These are phyloP conservation scores for Penicillium angulare DNA, from an alignment of 495 filamentous ascomycete species.

Conservation along the genomic window DNA sequence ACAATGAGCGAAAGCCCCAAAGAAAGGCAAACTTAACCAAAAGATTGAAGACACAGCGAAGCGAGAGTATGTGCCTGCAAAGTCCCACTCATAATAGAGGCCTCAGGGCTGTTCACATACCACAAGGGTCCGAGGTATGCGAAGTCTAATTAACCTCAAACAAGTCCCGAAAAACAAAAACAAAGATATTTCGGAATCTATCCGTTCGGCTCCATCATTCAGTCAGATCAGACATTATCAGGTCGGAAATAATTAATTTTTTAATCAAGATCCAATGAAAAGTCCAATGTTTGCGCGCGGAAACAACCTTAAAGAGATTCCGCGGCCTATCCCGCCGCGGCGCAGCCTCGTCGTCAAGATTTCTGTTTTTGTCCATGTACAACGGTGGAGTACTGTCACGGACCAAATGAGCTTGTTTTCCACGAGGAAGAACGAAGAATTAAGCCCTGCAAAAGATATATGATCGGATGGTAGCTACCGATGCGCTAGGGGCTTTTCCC, in stretches of 20 bases:
- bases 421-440: background rate
- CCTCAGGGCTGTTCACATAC: too few species aligned
- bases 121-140: too few species aligned
- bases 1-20: too few species aligned
- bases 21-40: too few species aligned
- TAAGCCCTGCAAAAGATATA: background rate
- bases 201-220: background rate
- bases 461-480: background rate
- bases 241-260: background rate
- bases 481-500: background rate
- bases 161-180: too few species aligned
- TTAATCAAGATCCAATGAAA: background rate
- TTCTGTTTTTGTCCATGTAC: background rate
- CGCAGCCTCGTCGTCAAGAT: background rate
- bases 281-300: too few species aligned
- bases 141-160: too few species aligned
- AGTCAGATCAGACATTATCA: background rate
- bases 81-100: too few species aligned
- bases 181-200: too few species aligned
- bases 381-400: background rate
- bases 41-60: too few species aligned
- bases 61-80: too few species aligned
- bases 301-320: background rate
- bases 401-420: background rate
- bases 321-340: background rate